Evolutionary conservation across 805 yeast species (phyloP).

Genomic region (Grigorovia humatica): DNA sequence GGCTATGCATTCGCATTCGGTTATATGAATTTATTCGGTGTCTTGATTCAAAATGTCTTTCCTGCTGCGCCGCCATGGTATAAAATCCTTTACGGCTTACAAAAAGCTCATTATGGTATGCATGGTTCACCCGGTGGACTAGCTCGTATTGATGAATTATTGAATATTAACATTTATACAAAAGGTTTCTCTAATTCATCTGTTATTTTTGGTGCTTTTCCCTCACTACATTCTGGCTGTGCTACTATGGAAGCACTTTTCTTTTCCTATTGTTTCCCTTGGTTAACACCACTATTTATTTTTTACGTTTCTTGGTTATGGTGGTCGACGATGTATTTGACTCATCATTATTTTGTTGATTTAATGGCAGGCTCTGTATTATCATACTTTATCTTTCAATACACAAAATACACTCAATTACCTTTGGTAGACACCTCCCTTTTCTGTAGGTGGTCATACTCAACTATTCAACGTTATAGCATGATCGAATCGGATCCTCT

Average conservation of each 20-base stretch:
- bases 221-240: constrained; percentile 87
- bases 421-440: constrained; percentile 47
- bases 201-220: constrained; percentile 83
- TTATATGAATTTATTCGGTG: constrained; percentile 84
- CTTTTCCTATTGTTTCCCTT: constrained; percentile 74
- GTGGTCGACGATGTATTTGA: constrained; percentile 98
- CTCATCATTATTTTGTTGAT: constrained; percentile 93
- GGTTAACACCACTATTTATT: constrained; percentile 51
- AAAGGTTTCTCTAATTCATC: constrained; percentile 78
- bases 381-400: constrained; percentile 57
- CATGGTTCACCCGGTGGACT: constrained; percentile 93
- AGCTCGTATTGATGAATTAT: constrained; percentile 68
- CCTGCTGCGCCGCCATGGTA: constrained; percentile 99
- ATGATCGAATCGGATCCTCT: constrained; percentile 30
- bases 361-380: constrained; percentile 89
- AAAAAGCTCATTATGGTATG: constrained; percentile 87
- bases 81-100: constrained; percentile 69
- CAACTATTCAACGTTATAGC: constrained; percentile 30
- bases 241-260: constrained; percentile 91
- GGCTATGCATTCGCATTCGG: constrained; percentile 91
- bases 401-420: constrained; percentile 55
- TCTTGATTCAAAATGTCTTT: constrained; percentile 65
- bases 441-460: constrained; percentile 65
- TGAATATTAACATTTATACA: constrained; percentile 78
- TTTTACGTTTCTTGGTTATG: constrained; percentile 85